phyloP scores from a whole-genome alignment of 176 grass and related monocot species.

The Oryza meridionalis region DNA sequence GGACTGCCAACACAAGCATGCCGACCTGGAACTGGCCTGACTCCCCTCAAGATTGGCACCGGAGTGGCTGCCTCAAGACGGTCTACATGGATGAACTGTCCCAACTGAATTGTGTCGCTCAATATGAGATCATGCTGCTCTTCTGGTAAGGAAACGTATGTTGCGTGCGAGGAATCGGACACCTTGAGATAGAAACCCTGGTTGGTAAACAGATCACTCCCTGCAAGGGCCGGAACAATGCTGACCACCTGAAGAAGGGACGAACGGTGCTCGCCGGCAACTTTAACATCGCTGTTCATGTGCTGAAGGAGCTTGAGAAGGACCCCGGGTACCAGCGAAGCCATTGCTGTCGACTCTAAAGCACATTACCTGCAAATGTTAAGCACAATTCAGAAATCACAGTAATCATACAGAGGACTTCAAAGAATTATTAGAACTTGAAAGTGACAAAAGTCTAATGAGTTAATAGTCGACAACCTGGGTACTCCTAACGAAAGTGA shows the following conservation, averaged over 20 bases:
- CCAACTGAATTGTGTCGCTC: conserved; percentile 91
- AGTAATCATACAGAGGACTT: neutral
- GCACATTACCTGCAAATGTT: conserved; percentile 47
- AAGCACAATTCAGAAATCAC: conserved; percentile 17
- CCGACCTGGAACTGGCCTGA: conserved; percentile 71
- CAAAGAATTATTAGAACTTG: neutral
- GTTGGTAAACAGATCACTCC: conserved; percentile 76
- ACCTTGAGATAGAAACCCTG: conserved; percentile 92
- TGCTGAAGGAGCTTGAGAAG: conserved; percentile 93
- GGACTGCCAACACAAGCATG: conserved; percentile 80
- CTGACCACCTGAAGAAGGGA: conserved; percentile 92
- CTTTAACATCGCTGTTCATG: conserved; percentile 76
- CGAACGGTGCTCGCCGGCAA: conserved; percentile 61
- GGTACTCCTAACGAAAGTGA: conserved; percentile 34
- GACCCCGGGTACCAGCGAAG: conserved; percentile 69
- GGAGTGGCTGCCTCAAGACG: conserved; percentile 75
- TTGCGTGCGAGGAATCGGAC: conserved; percentile 82
- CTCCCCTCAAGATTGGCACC: conserved; percentile 75
- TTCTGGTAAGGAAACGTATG: conserved; percentile 70
- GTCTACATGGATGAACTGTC: conserved; percentile 85
- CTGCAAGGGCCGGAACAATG: conserved; percentile 83
- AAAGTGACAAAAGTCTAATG: neutral
- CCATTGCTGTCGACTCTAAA: conserved; percentile 58
- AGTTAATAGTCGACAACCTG: conserved; percentile 31
- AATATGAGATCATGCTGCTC: conserved; percentile 87